These are phyloP conservation scores for Globisporangium emineosum DNA, from an alignment of 352 stramenopile genomes.

Conservation along the genomic window DNA sequence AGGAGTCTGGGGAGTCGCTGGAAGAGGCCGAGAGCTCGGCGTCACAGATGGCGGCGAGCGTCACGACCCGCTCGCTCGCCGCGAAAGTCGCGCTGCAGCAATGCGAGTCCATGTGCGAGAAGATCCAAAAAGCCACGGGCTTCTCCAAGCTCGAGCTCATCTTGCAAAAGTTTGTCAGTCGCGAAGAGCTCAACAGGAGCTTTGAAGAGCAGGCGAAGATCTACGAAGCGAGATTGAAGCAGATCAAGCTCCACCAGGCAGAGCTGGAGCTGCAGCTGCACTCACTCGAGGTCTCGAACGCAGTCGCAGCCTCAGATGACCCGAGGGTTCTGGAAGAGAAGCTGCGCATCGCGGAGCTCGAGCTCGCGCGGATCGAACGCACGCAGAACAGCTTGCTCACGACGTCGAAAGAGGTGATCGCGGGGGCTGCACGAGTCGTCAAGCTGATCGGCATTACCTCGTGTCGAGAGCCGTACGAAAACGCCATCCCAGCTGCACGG, in stretches of 20 bases:
- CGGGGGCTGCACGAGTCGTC: slow-evolving; percentile 59
- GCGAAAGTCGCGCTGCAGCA: slow-evolving; percentile 77
- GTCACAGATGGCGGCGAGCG: slow-evolving; percentile 28
- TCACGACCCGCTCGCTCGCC: slow-evolving; percentile 49
- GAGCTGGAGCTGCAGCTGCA: slow-evolving; percentile 74
- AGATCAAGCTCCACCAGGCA: slow-evolving; percentile 70
- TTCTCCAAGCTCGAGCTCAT: slow-evolving; percentile 78
- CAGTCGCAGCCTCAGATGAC: slow-evolving; percentile 45
- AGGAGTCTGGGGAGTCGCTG: slow-evolving; percentile 18
- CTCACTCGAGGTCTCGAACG: slow-evolving; percentile 62
- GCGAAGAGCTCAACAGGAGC: slow-evolving; percentile 73
- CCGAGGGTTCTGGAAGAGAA: slow-evolving; percentile 69
- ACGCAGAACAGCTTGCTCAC: slow-evolving; percentile 65
- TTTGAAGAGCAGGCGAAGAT: slow-evolving; percentile 82
- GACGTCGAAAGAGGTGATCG: slow-evolving; percentile 74
- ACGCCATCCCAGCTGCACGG: slow-evolving; percentile 47
- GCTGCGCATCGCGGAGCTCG: slow-evolving; percentile 63
- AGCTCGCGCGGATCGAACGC: slow-evolving; percentile 59
- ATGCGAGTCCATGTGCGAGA: slow-evolving; percentile 80
- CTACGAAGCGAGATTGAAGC: slow-evolving; percentile 75
- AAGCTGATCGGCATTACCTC: slow-evolving; percentile 77
- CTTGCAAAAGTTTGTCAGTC: slow-evolving; percentile 73
- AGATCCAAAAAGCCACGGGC: slow-evolving; percentile 79
- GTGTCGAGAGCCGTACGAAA: slow-evolving; percentile 53
- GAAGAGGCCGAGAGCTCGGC: slow-evolving; percentile 24